These are phyloP conservation scores for Aphanomyces invadans DNA, from an alignment of 352 stramenopile species.

Conservation along the genomic window DNA sequence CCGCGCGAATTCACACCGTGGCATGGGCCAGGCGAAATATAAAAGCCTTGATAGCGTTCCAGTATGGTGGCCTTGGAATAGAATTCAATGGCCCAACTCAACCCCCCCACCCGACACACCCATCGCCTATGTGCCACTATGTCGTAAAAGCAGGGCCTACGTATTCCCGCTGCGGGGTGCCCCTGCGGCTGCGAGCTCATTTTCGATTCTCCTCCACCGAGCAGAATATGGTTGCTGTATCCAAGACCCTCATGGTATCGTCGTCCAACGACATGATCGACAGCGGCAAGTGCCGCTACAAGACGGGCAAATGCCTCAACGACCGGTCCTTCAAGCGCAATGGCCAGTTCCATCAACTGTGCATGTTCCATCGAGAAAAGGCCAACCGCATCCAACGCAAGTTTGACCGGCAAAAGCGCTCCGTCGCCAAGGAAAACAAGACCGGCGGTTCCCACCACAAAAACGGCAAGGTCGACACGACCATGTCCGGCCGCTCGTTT, in stretches of 20 bases:
- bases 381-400: slow-evolving; percentile 86
- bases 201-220: neutral
- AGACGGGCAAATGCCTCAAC: slow-evolving; percentile 83
- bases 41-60: neutral
- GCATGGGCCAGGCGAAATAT: neutral
- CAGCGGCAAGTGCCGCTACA: slow-evolving; percentile 57
- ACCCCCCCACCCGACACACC: neutral
- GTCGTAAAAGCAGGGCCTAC: neutral
- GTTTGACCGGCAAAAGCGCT: slow-evolving; percentile 83
- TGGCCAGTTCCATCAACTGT: slow-evolving; percentile 80
- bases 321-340: slow-evolving; percentile 76
- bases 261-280: slow-evolving; percentile 1
- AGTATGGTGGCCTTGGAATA: neutral
- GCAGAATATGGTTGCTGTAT: slow-evolving; percentile 8
- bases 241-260: slow-evolving; percentile 6
- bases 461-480: slow-evolving; percentile 29
- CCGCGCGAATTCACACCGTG: neutral
- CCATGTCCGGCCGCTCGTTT: slow-evolving; percentile 51
- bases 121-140: neutral
- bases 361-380: slow-evolving; percentile 81
- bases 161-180: neutral
- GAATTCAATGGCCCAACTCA: neutral
- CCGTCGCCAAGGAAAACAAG: slow-evolving; percentile 56
- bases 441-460: neutral
- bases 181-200: neutral